Base-by-base conservation (phyloP, 2,329 filamentous ascomycete species). In the Fusarium longipes region DNA sequence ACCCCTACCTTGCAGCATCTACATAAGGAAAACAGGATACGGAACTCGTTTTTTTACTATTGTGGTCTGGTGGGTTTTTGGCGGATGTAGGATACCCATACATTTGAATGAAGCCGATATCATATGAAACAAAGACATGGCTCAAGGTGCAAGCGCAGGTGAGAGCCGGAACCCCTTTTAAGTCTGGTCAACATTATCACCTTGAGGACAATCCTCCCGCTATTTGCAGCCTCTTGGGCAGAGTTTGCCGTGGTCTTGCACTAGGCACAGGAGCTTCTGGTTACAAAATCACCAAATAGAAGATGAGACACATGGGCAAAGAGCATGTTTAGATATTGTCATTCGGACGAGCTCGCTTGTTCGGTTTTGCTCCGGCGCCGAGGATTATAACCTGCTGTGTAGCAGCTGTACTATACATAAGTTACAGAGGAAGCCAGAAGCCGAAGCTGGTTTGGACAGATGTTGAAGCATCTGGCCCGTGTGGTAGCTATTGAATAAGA, bases 1-100 rank as follows among this genome's bases (percentile, higher is more conserved):
- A 36, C 33, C 43, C 48, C 32, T 30, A 50, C 27, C 51, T 49
- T 52, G 44, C 50, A 53, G 25, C 57, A 42, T 61, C 63, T 60
- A 61, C 62, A 49, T 64, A 59, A 38, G 35, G 51, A n/a, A 43
- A 48, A 57, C 33, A 47, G 38, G 52, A 36, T 49, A 42, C 27
- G 20, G 51, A 59, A 57, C 57, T 43, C 43, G 45, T 52, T 50
- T 52, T 50, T 55, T 64, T 51, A 45, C 56, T 58, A 52, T 61
- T 52, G 51, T 50, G 50, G 49, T 45, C 51, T 54, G 60, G 27
- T 45, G 44, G 54, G 58, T 61, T 64, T n/a, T 65, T 61, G 49
- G 62, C 39, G 56, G 51, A 71, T 65, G 61, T 57, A 65, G 65
- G 68, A 71, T 72, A 73, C 61, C 67, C 63, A 73, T 67, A 39